phyloP scores from a whole-genome alignment of 1,139 yeast species.

The Pichia terricola region DNA sequence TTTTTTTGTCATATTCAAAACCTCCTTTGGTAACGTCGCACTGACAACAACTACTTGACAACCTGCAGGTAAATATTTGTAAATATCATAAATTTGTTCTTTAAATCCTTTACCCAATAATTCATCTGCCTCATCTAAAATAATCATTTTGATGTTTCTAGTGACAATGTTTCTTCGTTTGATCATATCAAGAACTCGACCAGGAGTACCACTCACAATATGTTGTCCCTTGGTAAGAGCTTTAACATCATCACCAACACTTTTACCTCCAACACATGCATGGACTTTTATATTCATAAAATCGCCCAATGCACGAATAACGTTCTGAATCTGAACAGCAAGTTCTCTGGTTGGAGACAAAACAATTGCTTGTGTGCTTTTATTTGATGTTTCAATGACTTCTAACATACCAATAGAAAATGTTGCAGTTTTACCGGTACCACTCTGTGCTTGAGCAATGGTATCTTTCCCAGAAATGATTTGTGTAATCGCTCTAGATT shows the following conservation, averaged over 20 bases:
- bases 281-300: conserved; percentile 77
- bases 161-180: conserved; percentile 62
- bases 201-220: conserved; percentile 96
- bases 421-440: conserved; percentile 97
- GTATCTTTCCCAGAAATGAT: conserved; percentile 86
- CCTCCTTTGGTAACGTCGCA: conserved; percentile 85
- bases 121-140: conserved; percentile 94
- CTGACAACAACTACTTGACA: conserved; percentile 91
- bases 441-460: conserved; percentile 96
- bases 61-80: conserved; percentile 66
- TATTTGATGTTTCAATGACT: conserved; percentile 56
- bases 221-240: conserved; percentile 72
- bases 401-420: conserved; percentile 88
- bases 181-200: conserved; percentile 82
- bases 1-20: conserved; percentile 74
- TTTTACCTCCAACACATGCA: conserved; percentile 91
- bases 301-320: conserved; percentile 75
- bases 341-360: conserved; percentile 94
- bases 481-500: conserved; percentile 88
- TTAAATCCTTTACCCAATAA: conserved; percentile 83
- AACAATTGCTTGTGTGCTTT: conserved; percentile 74
- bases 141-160: conserved; percentile 68
- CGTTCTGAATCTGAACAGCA: conserved; percentile 82
- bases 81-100: conserved; percentile 85
- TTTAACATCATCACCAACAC: conserved; percentile 71